A percentile compares a stretch with the other conserved stretches of the same genome.
These are phyloP conservation scores for Amauroascus verrucosus DNA, from an alignment of 2,329 filamentous ascomycete genomes.

Conservation along the genomic window DNA sequence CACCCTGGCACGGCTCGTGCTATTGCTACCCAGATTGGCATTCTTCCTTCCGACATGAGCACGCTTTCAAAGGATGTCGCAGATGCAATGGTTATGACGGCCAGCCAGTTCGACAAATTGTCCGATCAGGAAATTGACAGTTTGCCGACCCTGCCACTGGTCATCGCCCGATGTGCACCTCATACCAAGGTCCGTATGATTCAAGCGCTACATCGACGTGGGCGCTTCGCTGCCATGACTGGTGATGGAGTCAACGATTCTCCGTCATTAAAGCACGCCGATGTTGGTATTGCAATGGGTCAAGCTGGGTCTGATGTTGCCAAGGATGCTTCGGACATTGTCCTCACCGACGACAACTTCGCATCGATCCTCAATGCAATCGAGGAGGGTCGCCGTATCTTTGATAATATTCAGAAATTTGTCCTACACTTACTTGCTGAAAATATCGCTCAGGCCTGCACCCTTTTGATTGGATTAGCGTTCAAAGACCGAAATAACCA, in stretches of 20 bases:
- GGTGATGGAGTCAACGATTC: slow-evolving; percentile 84
- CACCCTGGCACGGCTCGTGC: slow-evolving; percentile 68
- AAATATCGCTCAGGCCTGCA: slow-evolving; percentile 75
- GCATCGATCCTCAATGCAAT: slow-evolving; percentile 76
- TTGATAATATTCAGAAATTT: slow-evolving; percentile 85
- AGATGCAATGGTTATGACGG: slow-evolving; percentile 62
- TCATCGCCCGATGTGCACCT: slow-evolving; percentile 50
- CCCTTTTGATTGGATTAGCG: slow-evolving; percentile 67
- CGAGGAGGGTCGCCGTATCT: slow-evolving; percentile 73
- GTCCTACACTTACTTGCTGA: slow-evolving; percentile 68
- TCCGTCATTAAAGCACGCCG: slow-evolving; percentile 67
- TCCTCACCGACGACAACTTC: slow-evolving; percentile 41
- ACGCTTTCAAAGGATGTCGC: slow-evolving; percentile 53
- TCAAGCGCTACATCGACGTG: slow-evolving; percentile 47
- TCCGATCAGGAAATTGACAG: slow-evolving; percentile 61
- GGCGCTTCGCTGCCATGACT: slow-evolving; percentile 73
- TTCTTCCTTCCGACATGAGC: slow-evolving; percentile 55
- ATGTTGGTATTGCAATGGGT: slow-evolving; percentile 85
- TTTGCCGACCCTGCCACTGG: slow-evolving; percentile 46
- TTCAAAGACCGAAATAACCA: slow-evolving; percentile 63
- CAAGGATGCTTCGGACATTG: slow-evolving; percentile 54
- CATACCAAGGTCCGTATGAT: slow-evolving; percentile 78
- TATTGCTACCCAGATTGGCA: slow-evolving; percentile 69
- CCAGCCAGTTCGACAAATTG: slow-evolving; percentile 67
- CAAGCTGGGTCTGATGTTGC: slow-evolving; percentile 71